These are phyloP conservation scores for Lactarius vividus DNA, from an alignment of 768 basidiomycete genomes.

Conservation along the genomic window DNA sequence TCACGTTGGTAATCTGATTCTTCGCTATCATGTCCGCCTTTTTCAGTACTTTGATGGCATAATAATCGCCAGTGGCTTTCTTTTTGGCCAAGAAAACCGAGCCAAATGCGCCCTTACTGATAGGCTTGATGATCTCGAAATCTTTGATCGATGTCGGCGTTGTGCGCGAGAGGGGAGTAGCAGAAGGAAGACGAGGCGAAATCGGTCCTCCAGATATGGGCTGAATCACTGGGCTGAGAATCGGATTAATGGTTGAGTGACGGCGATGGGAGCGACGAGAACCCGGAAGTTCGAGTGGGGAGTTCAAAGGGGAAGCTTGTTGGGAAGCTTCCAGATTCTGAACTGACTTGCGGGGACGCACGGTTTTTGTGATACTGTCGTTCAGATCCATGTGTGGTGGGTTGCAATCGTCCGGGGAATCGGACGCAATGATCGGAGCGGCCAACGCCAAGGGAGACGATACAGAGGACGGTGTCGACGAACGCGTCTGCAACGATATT, in stretches of 20 bases:
- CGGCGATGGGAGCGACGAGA: slow-evolving; percentile 62
- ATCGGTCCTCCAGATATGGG: slow-evolving; percentile 56
- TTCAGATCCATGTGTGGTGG: slow-evolving; percentile 68
- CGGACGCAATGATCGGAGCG: slow-evolving; percentile 74
- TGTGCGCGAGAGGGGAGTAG: slow-evolving; percentile 72
- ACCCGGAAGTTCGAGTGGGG: slow-evolving; percentile 51
- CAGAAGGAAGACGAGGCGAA: slow-evolving; percentile 83
- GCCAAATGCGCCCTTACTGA: slow-evolving; percentile 98
- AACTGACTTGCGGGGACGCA: slow-evolving; percentile 64
- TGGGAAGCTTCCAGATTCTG: slow-evolving; percentile 66
- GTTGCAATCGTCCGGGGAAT: slow-evolving; percentile 50
- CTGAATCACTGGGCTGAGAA: slow-evolving; percentile 55
- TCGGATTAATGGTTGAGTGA: slow-evolving; percentile 53
- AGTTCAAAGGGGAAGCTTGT: slow-evolving; percentile 62
- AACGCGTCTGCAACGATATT: slow-evolving; percentile 62
- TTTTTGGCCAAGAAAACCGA: slow-evolving; percentile 98
- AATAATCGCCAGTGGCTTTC: slow-evolving; percentile 97
- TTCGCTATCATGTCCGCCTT: slow-evolving; percentile 99
- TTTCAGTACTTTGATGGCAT: slow-evolving; percentile 99
- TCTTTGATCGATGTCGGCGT: slow-evolving; percentile 94
- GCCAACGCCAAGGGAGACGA: slow-evolving; percentile 86
- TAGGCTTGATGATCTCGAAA: slow-evolving; percentile 99
- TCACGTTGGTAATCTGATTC: slow-evolving; percentile 99
- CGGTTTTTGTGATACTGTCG: slow-evolving; percentile 44
- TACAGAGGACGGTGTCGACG: slow-evolving; percentile 85